A percentile compares a stretch with the other conserved stretches of the same genome.
These are phyloP conservation scores for Eucalyptus sp. DNA, from an alignment of 345 rosid species.

Conservation along the genomic window DNA sequence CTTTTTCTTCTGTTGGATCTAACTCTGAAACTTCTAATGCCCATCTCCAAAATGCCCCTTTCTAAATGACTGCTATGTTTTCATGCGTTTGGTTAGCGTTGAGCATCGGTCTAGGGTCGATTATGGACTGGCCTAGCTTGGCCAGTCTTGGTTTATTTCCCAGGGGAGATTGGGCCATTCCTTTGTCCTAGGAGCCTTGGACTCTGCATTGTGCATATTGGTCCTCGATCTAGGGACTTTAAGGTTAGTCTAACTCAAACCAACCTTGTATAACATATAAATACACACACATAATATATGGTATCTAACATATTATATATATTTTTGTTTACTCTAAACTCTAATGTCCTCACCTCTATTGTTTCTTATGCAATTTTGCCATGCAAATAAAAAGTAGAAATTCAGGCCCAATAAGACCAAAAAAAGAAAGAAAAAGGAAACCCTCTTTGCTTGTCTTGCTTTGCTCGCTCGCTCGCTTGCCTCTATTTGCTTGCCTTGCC, in stretches of 20 bases:
- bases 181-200: not conserved
- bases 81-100: no score
- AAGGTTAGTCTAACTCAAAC: no score
- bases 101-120: not conserved
- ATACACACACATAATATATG: not conserved
- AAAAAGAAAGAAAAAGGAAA: no score
- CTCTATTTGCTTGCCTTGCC: not conserved
- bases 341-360: not conserved
- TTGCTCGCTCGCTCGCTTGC: not conserved
- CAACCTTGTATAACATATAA: no score
- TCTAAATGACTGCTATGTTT: no score
- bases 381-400: not conserved
- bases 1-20: not conserved
- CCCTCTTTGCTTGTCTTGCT: not conserved
- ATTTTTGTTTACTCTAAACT: no score
- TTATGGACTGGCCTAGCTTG: fast-evolving
- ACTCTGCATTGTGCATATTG: fast-evolving
- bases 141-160: fast-evolving
- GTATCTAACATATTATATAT: no score
- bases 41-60: no score
- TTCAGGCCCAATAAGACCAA: no score
- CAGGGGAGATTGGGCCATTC: not conserved
- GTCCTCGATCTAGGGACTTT: not conserved
- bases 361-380: not conserved
- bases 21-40: no score